Evolutionary conservation across 306 rosid genomes (phyloP).

Genomic region (Medicago ruthenica): DNA sequence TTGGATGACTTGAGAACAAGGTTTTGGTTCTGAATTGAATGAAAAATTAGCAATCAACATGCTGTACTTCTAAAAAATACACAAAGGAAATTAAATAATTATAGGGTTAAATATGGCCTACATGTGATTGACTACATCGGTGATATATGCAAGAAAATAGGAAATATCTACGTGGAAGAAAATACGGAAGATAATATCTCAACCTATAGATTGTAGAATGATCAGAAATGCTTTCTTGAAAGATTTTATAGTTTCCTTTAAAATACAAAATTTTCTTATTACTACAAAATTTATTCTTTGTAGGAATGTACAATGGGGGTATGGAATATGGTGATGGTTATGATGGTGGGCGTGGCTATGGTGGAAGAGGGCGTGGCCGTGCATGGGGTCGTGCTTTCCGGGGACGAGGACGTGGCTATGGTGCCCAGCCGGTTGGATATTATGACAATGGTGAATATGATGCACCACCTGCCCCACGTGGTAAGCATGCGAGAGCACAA

Average conservation of each 20-base stretch:
- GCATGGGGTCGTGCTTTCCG: constrained; percentile 61
- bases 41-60: background rate
- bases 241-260: constrained; percentile 3
- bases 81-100: background rate
- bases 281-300: background rate
- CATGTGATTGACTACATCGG: background rate
- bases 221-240: background rate
- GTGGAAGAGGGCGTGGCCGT: constrained; percentile 80
- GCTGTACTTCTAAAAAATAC: background rate
- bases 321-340: constrained; percentile 78
- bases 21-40: background rate
- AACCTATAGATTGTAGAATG: background rate
- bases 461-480: constrained; percentile 68
- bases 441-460: constrained; percentile 72
- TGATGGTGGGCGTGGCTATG: constrained; percentile 80
- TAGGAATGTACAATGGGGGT: constrained; percentile 75
- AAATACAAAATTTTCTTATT: constrained; percentile 18
- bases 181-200: constrained; percentile 2
- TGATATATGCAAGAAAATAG: background rate
- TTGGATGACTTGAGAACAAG: background rate
- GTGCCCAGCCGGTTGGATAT: constrained; percentile 60
- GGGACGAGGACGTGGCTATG: constrained; percentile 76
- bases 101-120: background rate
- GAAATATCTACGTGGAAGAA: background rate
- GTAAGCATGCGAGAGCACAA: constrained; percentile 51